These are phyloP conservation scores for Cercospora sp. DNA, from an alignment of 2,329 filamentous ascomycete species.

Conservation along the genomic window DNA sequence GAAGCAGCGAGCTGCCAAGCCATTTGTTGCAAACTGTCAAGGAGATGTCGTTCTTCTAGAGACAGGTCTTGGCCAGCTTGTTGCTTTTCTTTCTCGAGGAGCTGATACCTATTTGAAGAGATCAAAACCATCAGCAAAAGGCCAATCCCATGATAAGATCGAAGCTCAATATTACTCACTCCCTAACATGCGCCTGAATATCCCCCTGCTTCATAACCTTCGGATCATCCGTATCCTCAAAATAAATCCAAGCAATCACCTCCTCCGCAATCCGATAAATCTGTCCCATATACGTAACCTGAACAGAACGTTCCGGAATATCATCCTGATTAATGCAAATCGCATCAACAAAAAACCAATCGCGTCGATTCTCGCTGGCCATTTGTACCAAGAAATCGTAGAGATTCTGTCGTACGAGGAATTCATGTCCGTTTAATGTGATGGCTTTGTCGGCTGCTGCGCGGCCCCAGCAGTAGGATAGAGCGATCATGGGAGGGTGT, in stretches of 20 bases:
- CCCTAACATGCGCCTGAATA: conserved; percentile 2
- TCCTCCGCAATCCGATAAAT: conserved; percentile 19
- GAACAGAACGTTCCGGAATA: conserved; percentile 16
- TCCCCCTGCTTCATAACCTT: conserved; percentile 10
- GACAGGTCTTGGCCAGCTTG: neutral
- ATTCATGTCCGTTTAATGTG: conserved; percentile 8
- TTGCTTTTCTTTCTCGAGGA: neutral
- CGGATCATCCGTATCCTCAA: conserved; percentile 13
- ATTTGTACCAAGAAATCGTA: conserved; percentile 10
- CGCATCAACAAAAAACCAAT: conserved; percentile 23
- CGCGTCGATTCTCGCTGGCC: conserved; percentile 6
- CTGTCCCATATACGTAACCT: conserved; percentile 27
- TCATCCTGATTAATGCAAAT: conserved; percentile 27
- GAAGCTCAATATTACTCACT: neutral
- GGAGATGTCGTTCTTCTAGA: conserved; percentile 1
- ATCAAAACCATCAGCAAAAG: neutral
- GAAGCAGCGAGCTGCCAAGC: conserved; percentile 8
- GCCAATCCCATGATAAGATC: no score
- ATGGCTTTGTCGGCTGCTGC: conserved; percentile 1
- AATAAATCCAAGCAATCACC: conserved; percentile 20
- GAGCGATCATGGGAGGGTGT: conserved; percentile 6
- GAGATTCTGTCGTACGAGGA: conserved; percentile 15
- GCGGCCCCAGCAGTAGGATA: conserved; percentile 19
- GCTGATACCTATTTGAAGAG: neutral
- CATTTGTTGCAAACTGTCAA: conserved; percentile 1